These are phyloP conservation scores for Lachnellula cervina DNA, from an alignment of 2,329 filamentous ascomycete genomes.

Conservation along the genomic window DNA sequence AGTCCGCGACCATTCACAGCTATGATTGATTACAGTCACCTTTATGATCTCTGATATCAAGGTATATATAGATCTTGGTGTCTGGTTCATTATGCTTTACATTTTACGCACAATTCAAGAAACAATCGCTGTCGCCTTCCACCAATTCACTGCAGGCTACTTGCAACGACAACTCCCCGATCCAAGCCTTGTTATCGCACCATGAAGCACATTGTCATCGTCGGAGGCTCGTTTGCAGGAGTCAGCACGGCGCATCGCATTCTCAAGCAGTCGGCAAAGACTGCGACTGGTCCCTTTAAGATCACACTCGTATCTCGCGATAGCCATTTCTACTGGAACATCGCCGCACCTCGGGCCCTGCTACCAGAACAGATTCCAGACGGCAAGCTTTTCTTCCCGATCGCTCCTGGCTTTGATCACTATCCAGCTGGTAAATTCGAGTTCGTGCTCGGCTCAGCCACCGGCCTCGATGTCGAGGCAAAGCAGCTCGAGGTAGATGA, in stretches of 20 bases:
- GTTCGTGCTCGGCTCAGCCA: constrained; percentile 46
- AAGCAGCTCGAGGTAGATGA: constrained; percentile 40
- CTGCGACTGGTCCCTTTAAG: constrained; percentile 40
- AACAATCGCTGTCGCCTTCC: background rate
- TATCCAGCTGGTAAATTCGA: constrained; percentile 47
- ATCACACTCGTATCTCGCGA: constrained; percentile 50
- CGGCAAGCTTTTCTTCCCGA: constrained; percentile 35
- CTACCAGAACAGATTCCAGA: constrained; percentile 40
- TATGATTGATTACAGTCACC: too few relatives aligned
- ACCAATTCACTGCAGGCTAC: constrained; percentile 3
- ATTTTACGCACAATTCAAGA: background rate
- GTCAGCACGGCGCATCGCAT: constrained; percentile 30
- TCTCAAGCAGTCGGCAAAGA: constrained; percentile 24
- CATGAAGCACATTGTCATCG: constrained; percentile 17
- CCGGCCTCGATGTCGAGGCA: constrained; percentile 36
- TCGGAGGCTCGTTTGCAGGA: constrained; percentile 30
- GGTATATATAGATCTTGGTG: too few relatives aligned
- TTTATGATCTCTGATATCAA: too few relatives aligned
- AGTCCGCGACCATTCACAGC: too few relatives aligned
- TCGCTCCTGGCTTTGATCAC: constrained; percentile 41
- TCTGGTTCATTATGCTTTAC: too few relatives aligned
- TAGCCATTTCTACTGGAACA: constrained; percentile 45
- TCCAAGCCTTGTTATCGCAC: background rate
- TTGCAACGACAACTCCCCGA: constrained; percentile 3
- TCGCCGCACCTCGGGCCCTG: constrained; percentile 43